These are phyloP conservation scores for Xylaria sp. DNA, from an alignment of 495 filamentous ascomycete species.

Conservation along the genomic window DNA sequence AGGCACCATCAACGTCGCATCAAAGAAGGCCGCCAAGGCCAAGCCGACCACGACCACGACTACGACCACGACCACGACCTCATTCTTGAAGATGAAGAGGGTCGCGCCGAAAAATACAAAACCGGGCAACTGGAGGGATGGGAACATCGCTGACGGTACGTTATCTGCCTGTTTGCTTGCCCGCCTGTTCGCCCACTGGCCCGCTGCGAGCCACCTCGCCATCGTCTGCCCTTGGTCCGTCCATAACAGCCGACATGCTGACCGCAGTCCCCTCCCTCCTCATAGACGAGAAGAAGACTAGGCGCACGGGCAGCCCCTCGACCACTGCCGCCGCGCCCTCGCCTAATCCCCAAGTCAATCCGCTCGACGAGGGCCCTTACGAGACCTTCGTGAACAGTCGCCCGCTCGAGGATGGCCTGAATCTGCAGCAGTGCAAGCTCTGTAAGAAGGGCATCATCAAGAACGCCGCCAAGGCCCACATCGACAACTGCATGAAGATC, in stretches of 20 bases:
- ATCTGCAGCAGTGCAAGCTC: conserved; percentile 77
- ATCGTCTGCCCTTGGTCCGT: neutral
- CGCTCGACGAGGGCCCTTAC: conserved; percentile 70
- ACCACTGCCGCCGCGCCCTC: conserved; percentile 54
- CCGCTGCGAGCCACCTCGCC: neutral
- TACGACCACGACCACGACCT: too few relatives aligned
- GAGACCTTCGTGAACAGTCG: conserved; percentile 76
- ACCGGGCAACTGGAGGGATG: conserved; percentile 63
- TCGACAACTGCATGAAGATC: conserved; percentile 71
- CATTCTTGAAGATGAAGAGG: conserved; percentile 77
- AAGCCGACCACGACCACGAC: conserved; percentile 59
- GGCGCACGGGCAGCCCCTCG: conserved; percentile 47
- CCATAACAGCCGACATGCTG: neutral
- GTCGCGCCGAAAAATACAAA: conserved; percentile 62
- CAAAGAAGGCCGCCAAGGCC: conserved; percentile 66
- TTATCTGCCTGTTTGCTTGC: too few relatives aligned
- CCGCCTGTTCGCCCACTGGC: too few relatives aligned
- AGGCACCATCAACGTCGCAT: conserved; percentile 63
- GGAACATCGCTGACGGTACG: conserved; percentile 62
- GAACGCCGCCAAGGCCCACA: conserved; percentile 66
- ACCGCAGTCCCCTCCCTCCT: neutral
- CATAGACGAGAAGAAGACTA: conserved; percentile 58
- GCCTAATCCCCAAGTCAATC: conserved; percentile 69
- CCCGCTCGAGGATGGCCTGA: conserved; percentile 71
- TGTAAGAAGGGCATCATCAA: conserved; percentile 79